A percentile compares a stretch with the other conserved stretches of the same genome.
Conservation (phyloP, 129 eudicot species). For the Chrysanthemum lavandulifolium region DNA sequence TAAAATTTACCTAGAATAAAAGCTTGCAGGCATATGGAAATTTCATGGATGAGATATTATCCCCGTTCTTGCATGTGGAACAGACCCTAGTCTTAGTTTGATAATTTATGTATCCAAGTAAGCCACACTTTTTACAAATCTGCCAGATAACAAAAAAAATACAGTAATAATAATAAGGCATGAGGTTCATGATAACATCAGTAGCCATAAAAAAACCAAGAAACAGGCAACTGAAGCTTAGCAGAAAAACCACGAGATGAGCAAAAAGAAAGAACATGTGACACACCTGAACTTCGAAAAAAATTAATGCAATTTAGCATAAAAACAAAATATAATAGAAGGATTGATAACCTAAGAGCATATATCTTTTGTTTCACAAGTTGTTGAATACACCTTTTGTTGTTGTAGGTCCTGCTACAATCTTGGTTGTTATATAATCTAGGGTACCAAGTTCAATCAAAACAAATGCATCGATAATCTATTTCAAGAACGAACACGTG, state of each 20-base stretch:
- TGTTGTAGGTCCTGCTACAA: too few species aligned
- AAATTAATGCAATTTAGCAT: too few species aligned
- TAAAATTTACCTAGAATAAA: constrained; percentile 65
- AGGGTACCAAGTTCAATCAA: too few species aligned
- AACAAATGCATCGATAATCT: too few species aligned
- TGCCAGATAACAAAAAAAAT: constrained; percentile 25
- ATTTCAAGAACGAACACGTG: too few species aligned
- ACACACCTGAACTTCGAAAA: constrained; percentile 80
- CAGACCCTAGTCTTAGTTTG: constrained; percentile 70
- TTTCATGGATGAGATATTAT: constrained; percentile 75
- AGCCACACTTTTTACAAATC: constrained; percentile 92
- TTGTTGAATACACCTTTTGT: too few species aligned
- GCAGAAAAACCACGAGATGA: not conserved
- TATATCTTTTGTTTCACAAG: too few species aligned
- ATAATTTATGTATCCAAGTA: constrained; percentile 75
- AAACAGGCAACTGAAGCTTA: not conserved
- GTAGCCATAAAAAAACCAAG: not conserved
- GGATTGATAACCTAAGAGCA: too few species aligned
- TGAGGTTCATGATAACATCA: not conserved
- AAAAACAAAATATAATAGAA: too few species aligned
- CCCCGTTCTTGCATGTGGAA: constrained; percentile 77
- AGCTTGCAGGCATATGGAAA: constrained; percentile 99
- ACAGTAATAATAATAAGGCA: not conserved
- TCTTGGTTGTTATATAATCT: too few species aligned
- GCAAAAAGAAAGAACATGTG: constrained; percentile 10